A percentile compares a stretch with the other conserved stretches of the same genome.
Evolutionary conservation across 768 basidiomycete genomes (phyloP).

Genomic region (Kwoniella sp.): DNA sequence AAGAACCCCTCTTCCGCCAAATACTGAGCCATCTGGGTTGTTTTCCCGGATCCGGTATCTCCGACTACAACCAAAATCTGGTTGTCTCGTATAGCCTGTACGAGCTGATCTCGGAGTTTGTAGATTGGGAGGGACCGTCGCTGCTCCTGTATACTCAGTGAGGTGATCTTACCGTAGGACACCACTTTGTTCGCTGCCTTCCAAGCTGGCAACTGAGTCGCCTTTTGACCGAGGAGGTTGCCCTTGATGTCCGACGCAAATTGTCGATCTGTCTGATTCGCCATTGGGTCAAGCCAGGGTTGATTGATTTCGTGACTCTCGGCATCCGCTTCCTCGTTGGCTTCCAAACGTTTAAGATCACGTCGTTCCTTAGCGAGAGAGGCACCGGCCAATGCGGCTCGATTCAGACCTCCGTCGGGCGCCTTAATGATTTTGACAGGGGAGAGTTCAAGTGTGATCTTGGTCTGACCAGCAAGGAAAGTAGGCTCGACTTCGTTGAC

Average conservation of each 20-base stretch:
- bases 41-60: constrained; percentile 98
- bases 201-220: constrained; percentile 83
- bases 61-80: constrained; percentile 98
- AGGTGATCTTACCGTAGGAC: constrained; percentile 91
- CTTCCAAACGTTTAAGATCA: constrained; percentile 90
- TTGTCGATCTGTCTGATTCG: constrained; percentile 75
- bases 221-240: constrained; percentile 67
- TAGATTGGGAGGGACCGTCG: constrained; percentile 87
- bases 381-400: constrained; percentile 91
- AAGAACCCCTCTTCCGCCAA: constrained; percentile 92
- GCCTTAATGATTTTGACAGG: constrained; percentile 99
- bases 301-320: constrained; percentile 91
- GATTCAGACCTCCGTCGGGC: constrained; percentile 93
- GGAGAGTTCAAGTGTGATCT: constrained; percentile 89
- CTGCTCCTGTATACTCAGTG: constrained; percentile 88
- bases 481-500: constrained; percentile 95
- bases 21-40: constrained; percentile 99
- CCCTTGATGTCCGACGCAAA: constrained; percentile 89
- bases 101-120: constrained; percentile 84
- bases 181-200: constrained; percentile 89
- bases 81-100: constrained; percentile 90
- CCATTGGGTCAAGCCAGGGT: constrained; percentile 98
- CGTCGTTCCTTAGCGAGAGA: constrained; percentile 91
- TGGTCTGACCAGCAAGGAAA: constrained; percentile 94
- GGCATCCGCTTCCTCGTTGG: constrained; percentile 89